Base-by-base conservation (phyloP, 495 filamentous ascomycete species). In the Penicillium lagena region DNA sequence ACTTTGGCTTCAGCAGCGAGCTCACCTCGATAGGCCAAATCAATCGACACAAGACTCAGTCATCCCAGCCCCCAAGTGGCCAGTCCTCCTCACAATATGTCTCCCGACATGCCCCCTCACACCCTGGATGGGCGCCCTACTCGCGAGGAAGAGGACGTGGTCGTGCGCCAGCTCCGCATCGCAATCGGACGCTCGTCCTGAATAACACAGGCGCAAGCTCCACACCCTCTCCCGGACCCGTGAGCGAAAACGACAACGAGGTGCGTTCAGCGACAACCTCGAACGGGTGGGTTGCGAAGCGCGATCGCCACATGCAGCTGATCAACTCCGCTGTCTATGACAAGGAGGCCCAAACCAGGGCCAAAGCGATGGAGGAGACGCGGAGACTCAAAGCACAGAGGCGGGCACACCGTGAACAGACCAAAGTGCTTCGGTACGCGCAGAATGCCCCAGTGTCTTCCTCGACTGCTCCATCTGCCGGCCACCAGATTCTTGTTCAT, bases 291-390 rank as follows among this genome's bases (percentile, higher is more conserved):
- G 80, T 95, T 29, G 76, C 84, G 14, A 91, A 85, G 59, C 81
- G 72, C 42, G 89, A 90, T 51, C 85, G 89, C 41, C 89, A 94
- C 52, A 78, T 90, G 65, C 90, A 95, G 62, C 65, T 96, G 38
- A 95, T 96, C 66, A 95, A 95, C 57, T 75, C 82, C 12, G 76
- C 81, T 2, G 76, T 95, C 11, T 95, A 87, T 64, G 83, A 94
- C 53, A 83, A 87, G 62, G 80, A 87, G 43, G 72, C 75, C 1
- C 79, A 82, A 50, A 75, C 78, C n/a, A 75, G 87, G 31, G 71
- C 80, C 1, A 82, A 80, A 55, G 88, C 87, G 9, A 83, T 93
- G 39, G 83, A 89, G 49, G 77, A 85, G 51, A 85, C 83, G 2
- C 70, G 78, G 14, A 76, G 77, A 50, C 71, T 79, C 36, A 85